Percentiles rank a stretch among this genome's conserved stretches.
Conservation (phyloP, 2,329 filamentous ascomycete genomes). For the Ceratocystis harringtonii region DNA sequence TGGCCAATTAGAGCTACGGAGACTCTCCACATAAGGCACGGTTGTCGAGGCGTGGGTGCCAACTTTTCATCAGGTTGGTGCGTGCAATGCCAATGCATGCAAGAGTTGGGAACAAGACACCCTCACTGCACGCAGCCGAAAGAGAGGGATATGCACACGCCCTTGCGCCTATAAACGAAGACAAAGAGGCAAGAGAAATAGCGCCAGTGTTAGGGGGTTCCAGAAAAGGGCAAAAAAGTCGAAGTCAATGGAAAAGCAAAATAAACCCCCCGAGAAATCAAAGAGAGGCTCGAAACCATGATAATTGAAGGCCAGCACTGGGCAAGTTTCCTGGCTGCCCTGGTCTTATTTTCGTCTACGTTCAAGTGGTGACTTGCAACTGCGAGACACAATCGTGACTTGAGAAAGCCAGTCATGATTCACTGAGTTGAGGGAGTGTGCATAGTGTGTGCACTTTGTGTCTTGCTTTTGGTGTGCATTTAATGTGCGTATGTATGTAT, state of each 20-base stretch:
- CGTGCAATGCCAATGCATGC: neutral
- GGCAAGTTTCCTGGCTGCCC: too few species aligned
- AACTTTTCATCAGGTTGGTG: neutral
- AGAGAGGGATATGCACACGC: conserved; percentile 3
- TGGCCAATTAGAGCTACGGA: neutral
- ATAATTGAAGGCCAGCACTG: too few species aligned
- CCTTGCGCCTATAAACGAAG: neutral
- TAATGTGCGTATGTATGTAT: neutral
- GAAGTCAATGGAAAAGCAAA: neutral
- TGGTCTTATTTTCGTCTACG: too few species aligned
- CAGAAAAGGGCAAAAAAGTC: neutral
- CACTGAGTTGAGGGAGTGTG: neutral
- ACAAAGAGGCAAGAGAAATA: neutral
- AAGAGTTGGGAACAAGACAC: neutral
- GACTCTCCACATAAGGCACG: neutral
- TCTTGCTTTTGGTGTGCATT: neutral
- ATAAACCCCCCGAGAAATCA: neutral
- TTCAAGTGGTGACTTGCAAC: too few species aligned
- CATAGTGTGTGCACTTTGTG: neutral
- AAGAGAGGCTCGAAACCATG: neutral
- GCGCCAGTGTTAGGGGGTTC: neutral
- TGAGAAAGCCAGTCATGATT: neutral
- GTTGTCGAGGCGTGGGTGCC: neutral
- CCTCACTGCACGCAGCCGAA: neutral
- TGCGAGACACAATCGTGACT: neutral